A percentile compares a stretch with the other conserved stretches of the same genome.
Evolutionary conservation across 371 early-diverging fungal genomes (phyloP).

Genomic region (Rhizopus delemar): DNA sequence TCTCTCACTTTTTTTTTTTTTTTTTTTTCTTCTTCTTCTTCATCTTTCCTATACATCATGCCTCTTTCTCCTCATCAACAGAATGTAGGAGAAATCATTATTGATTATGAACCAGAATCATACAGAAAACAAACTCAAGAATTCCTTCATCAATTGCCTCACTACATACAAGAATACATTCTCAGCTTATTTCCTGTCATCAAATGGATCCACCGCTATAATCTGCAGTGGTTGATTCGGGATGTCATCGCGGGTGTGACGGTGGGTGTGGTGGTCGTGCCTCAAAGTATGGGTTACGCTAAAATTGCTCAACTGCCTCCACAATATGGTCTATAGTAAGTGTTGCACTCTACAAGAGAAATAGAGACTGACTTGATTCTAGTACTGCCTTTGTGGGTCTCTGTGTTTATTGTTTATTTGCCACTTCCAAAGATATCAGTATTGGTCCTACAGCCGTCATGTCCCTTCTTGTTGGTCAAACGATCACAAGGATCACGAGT

Average conservation of each 20-base stretch:
- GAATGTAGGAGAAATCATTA: slow-evolving; percentile 26
- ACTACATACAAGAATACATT: slow-evolving; percentile 33
- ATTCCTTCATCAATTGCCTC: slow-evolving; percentile 32
- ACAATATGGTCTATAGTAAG: slow-evolving; percentile 87
- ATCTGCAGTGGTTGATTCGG: slow-evolving; percentile 77
- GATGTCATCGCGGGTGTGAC: slow-evolving; percentile 89
- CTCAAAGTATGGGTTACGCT: slow-evolving; percentile 86
- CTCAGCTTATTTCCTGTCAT: slow-evolving; percentile 63
- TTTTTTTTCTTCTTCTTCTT: background rate
- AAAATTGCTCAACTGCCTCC: slow-evolving; percentile 80
- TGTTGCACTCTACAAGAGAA: background rate
- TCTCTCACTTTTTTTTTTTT: too few relatives aligned
- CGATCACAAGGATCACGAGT: slow-evolving; percentile 49
- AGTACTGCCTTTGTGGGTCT: slow-evolving; percentile 73
- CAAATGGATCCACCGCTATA: slow-evolving; percentile 76
- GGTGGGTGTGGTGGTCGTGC: slow-evolving; percentile 86
- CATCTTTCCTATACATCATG: background rate
- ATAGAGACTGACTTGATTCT: background rate
- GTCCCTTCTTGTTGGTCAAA: slow-evolving; percentile 75
- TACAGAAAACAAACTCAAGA: slow-evolving; percentile 33
- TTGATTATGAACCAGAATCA: slow-evolving; percentile 43
- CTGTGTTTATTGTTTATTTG: slow-evolving; percentile 77
- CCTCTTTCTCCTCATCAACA: background rate
- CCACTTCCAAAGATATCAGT: slow-evolving; percentile 85
- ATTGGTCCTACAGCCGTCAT: slow-evolving; percentile 93